Percentiles rank a stretch among this genome's conserved stretches.
phyloP scores from a whole-genome alignment of 768 basidiomycete species.

The Chalciporus piperatus region DNA sequence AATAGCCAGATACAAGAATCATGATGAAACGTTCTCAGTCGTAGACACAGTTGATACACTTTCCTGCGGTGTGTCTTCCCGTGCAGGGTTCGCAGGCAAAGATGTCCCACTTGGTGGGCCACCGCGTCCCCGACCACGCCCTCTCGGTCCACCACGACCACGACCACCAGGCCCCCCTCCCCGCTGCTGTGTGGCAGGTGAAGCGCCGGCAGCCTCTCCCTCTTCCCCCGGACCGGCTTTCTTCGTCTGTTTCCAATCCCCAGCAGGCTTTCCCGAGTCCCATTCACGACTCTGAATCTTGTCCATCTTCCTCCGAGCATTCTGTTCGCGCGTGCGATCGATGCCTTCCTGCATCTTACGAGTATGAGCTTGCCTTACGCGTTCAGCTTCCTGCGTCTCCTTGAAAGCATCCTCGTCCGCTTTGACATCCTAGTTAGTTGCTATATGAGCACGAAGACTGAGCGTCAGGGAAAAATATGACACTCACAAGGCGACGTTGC shows the following conservation, averaged over 20 bases:
- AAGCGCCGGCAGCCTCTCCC: not conserved
- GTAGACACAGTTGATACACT: not conserved
- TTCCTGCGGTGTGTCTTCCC: not conserved
- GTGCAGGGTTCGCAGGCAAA: not conserved
- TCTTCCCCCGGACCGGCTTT: constrained; percentile 3
- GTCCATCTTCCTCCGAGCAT: constrained; percentile 79
- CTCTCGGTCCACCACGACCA: constrained; percentile 31
- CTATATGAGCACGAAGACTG: too few relatives aligned
- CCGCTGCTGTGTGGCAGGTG: constrained; percentile 13
- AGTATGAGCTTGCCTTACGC: constrained; percentile 50
- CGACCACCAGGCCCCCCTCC: constrained; percentile 32
- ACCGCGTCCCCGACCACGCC: constrained; percentile 37
- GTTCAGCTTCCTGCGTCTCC: constrained; percentile 64
- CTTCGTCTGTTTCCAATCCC: constrained; percentile 16
- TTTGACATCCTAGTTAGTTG: constrained; percentile 48
- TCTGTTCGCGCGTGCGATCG: constrained; percentile 71
- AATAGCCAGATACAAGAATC: not conserved
- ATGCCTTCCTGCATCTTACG: constrained; percentile 69
- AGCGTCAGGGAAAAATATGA: too few relatives aligned
- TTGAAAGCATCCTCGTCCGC: constrained; percentile 80
- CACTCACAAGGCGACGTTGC: constrained; percentile 57
- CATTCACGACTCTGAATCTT: constrained; percentile 77
- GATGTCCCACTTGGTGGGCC: constrained; percentile 8
- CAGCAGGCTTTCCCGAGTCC: constrained; percentile 68
- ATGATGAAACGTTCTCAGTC: not conserved